Evolutionary conservation across 208 protist genomes (phyloP), one percentile per base, ranked within the genome.

Genomic region (Acanthamoeba royreba): DNA sequence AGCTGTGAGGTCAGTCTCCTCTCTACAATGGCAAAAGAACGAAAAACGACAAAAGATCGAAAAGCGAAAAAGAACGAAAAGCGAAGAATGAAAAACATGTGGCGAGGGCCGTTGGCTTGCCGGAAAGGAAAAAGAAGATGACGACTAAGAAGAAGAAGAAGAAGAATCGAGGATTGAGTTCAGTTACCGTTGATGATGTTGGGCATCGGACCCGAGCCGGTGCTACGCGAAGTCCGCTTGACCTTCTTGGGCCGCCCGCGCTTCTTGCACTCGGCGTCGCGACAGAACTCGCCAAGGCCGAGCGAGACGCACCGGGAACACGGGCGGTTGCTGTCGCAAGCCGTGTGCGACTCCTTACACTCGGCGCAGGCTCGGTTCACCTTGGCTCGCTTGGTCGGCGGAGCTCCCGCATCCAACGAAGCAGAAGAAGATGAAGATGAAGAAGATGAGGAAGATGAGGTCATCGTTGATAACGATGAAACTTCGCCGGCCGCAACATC

Each of bases 321-420:
- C 22, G 83, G 83, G 15, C 83, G 28, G 15, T 90, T 22, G 43
- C 19, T 66, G 33, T 90, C 83, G 28, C 83, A 90, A 28, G 83
- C 83, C 46, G 83, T 63, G 25, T 90, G 83, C n/a, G 83, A 35
- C 83, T 90, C 52, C 53, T 90, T 90, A 49, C 83, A 83, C 35
- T 53, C 42, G 42, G 43, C 38, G 72, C 72, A 83, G 42, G 72
- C 72, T 19, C 72, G 72, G 38, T 45, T 69, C 58, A 69, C 72
- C 72, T 83, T 83, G 11, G 58, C 31, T 35, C 58, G 58, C 25
- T 69, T 69, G 5, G 28, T 13, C 58, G 58, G 25, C 19, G 9
- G 49, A 17, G 58, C 17, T 2, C n/a, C 58, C 4, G 15, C 28
- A 25, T 33, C 58, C 31, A 33, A 69, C 7, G 31, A 42, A 9